Percentiles rank a stretch among this genome's conserved stretches.
Evolutionary conservation across 345 rosid species (phyloP).

Genomic region (Eucalyptus sp.): DNA sequence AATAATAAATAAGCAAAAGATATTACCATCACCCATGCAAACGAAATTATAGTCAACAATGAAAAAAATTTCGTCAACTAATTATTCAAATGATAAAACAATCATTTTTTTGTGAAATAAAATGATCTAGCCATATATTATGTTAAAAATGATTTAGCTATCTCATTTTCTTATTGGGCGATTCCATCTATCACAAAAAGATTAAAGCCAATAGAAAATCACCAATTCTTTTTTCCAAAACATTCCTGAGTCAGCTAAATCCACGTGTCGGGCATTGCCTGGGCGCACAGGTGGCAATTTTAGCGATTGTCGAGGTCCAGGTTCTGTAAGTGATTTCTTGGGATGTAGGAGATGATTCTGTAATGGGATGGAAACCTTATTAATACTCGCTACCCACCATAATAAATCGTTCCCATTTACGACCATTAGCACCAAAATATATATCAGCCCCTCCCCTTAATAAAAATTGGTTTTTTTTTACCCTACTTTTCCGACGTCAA

Average conservation of each 20-base stretch:
- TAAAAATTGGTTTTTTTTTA: background rate
- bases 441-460: background rate
- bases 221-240: background rate
- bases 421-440: background rate
- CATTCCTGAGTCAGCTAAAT: fast-evolving
- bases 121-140: too few relatives aligned
- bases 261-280: background rate
- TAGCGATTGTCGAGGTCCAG: background rate
- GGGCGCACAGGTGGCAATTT: background rate
- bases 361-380: background rate
- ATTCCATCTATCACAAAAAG: background rate
- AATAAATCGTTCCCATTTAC: background rate
- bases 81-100: fast-evolving
- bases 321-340: background rate
- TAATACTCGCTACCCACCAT: background rate
- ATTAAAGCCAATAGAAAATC: background rate
- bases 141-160: too few relatives aligned
- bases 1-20: background rate
- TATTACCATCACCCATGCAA: fast-evolving
- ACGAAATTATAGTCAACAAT: background rate
- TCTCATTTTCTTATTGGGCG: background rate
- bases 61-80: fast-evolving
- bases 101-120: background rate
- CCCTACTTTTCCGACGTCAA: background rate
- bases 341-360: background rate